Evolutionary conservation across 495 filamentous ascomycete species (phyloP).

Genomic region (Neurospora tetraspora): DNA sequence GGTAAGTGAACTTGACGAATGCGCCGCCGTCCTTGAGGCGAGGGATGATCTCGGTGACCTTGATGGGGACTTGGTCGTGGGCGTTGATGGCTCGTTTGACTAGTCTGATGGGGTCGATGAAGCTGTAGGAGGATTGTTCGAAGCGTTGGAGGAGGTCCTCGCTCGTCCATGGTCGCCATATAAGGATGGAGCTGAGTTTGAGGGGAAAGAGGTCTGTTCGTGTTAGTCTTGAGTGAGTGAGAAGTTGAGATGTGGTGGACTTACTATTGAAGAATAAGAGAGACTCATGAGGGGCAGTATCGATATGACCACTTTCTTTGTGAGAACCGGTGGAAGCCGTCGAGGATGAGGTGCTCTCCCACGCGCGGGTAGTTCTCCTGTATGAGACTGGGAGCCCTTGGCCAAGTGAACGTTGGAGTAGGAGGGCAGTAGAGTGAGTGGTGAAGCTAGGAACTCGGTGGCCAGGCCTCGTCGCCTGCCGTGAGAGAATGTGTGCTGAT

Average conservation of each 20-base stretch:
- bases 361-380: not conserved
- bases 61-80: conserved; percentile 46
- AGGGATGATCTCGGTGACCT: conserved; percentile 69
- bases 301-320: not conserved
- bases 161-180: conserved; percentile 46
- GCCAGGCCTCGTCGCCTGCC: conserved; percentile 8
- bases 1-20: conserved; percentile 77
- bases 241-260: not conserved
- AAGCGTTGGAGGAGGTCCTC: conserved; percentile 54
- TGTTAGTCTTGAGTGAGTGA: not conserved
- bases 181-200: conserved; percentile 56
- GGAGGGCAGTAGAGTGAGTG: not conserved
- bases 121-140: conserved; percentile 44
- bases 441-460: not conserved
- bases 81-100: conserved; percentile 45
- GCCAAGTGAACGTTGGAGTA: not conserved
- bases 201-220: conserved; percentile 55
- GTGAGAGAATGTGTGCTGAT: conserved; percentile 6
- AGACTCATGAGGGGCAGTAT: not conserved
- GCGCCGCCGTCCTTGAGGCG: conserved; percentile 86
- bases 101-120: conserved; percentile 54
- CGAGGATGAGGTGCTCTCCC: not conserved
- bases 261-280: not conserved
- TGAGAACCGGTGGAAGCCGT: not conserved
- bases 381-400: not conserved